Evolutionary conservation across 768 basidiomycete genomes (phyloP).

Genomic region (Naematelia aurantialba): DNA sequence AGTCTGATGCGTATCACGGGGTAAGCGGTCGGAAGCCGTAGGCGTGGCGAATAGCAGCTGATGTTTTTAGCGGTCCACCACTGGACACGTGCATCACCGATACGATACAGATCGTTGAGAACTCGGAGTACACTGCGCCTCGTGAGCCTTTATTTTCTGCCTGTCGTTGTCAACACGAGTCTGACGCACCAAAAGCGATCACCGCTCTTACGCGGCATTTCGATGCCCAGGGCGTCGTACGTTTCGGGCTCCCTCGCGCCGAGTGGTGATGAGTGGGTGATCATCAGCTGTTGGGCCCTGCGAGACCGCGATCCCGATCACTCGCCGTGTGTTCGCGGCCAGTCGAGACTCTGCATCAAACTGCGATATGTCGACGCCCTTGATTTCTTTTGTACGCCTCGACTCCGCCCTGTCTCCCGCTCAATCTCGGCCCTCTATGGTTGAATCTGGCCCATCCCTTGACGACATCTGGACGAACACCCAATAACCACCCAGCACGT

Average conservation of each 20-base stretch:
- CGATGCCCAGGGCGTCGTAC: slow-evolving; percentile 57
- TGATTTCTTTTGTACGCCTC: no score
- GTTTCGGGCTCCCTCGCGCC: slow-evolving; percentile 39
- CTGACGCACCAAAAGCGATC: slow-evolving; percentile 14
- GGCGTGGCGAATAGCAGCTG: slow-evolving; percentile 1
- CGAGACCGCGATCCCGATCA: no score
- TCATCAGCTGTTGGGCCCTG: no score
- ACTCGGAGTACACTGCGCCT: slow-evolving; percentile 70
- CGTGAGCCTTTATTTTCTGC: slow-evolving; percentile 57
- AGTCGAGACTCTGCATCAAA: no score
- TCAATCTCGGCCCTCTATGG: no score
- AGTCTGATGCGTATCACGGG: slow-evolving; percentile 69
- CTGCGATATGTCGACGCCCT: no score
- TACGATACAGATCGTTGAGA: slow-evolving; percentile 72
- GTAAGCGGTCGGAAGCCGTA: slow-evolving; percentile 53
- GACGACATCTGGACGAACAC: not conserved
- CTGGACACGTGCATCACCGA: slow-evolving; percentile 71
- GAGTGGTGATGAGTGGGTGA: slow-evolving; percentile 27
- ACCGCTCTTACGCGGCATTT: slow-evolving; percentile 62
- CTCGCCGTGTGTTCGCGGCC: no score
- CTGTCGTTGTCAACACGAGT: slow-evolving; percentile 13
- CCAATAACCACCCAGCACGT: not conserved
- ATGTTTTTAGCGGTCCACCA: slow-evolving; percentile 56
- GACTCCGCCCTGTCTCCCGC: no score
- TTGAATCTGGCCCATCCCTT: no score